Percentiles rank a stretch among this genome's conserved stretches.
Evolutionary conservation across 768 basidiomycete genomes (phyloP).

Genomic region (Rhodocollybia butyracea): DNA sequence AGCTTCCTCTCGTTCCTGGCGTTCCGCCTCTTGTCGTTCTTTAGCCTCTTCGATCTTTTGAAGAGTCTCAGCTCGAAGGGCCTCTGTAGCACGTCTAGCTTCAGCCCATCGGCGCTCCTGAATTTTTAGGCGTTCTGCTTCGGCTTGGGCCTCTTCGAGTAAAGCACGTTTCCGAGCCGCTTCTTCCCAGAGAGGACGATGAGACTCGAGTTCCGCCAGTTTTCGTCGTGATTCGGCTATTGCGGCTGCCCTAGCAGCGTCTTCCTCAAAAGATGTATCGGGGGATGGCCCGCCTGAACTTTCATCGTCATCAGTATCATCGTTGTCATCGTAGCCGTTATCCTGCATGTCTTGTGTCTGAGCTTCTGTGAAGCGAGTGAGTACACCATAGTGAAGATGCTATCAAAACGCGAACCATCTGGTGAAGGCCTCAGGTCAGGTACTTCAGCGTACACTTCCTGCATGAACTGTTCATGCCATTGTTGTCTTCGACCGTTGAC

Average conservation of each 20-base stretch:
- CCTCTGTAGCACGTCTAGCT: conserved; percentile 21
- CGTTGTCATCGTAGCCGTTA: neutral
- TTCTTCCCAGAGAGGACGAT: conserved; percentile 60
- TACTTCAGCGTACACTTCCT: conserved; percentile 37
- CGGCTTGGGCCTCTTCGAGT: conserved; percentile 41
- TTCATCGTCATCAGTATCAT: conserved; percentile 14
- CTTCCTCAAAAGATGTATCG: conserved; percentile 25
- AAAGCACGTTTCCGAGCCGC: conserved; percentile 42
- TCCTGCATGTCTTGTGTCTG: conserved; percentile 6
- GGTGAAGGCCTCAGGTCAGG: conserved; percentile 21
- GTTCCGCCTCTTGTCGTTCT: conserved; percentile 8
- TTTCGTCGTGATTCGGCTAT: conserved; percentile 68
- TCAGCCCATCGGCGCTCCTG: conserved; percentile 16
- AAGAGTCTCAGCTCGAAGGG: conserved; percentile 21
- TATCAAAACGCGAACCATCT: conserved; percentile 11
- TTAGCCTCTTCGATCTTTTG: conserved; percentile 25
- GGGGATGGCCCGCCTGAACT: conserved; percentile 16
- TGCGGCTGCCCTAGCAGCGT: conserved; percentile 33
- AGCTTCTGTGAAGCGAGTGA: neutral
- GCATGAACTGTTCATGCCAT: conserved; percentile 36
- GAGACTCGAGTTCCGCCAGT: conserved; percentile 62
- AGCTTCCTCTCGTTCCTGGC: conserved; percentile 25
- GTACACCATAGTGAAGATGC: neutral
- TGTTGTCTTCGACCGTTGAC: conserved; percentile 33
- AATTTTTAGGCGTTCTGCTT: conserved; percentile 30